Conservation (phyloP, 2,329 filamentous ascomycete species). For the Elsinoe ampelina region DNA sequence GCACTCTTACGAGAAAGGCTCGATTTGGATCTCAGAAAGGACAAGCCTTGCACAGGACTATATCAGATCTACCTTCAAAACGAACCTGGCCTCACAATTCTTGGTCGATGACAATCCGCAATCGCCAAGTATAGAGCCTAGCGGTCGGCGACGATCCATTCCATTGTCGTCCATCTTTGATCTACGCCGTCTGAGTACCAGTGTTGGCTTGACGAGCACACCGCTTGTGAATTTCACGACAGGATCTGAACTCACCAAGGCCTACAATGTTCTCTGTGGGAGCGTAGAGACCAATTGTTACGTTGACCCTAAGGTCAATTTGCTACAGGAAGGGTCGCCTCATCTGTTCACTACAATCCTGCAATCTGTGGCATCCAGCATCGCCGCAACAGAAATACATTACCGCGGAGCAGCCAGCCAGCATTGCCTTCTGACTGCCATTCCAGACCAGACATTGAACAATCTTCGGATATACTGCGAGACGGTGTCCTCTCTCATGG, state of each 20-base stretch:
- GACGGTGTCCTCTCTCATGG: slow-evolving; percentile 39
- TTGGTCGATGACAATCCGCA: neutral
- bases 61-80: slow-evolving; percentile 1
- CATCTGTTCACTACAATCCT: slow-evolving; percentile 49
- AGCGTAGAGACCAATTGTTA: slow-evolving; percentile 10
- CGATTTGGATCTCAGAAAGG: neutral
- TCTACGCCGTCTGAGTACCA: neutral
- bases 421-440: slow-evolving; percentile 69
- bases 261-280: slow-evolving; percentile 5
- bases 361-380: slow-evolving; percentile 50
- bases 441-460: slow-evolving; percentile 73
- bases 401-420: slow-evolving; percentile 65
- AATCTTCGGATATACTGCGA: slow-evolving; percentile 83
- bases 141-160: neutral
- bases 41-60: neutral
- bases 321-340: slow-evolving; percentile 30
- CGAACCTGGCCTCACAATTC: neutral
- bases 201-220: neutral
- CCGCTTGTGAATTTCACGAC: neutral
- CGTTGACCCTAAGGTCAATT: neutral
- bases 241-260: slow-evolving; percentile 28
- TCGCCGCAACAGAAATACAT: slow-evolving; percentile 82
- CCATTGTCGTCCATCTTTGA: slow-evolving; percentile 5
- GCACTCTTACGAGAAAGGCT: neutral
- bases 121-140: neutral